Evolutionary conservation across 345 rosid genomes (phyloP), one percentile per base, ranked within the genome.

Genomic region (Sisymbrium irio): DNA sequence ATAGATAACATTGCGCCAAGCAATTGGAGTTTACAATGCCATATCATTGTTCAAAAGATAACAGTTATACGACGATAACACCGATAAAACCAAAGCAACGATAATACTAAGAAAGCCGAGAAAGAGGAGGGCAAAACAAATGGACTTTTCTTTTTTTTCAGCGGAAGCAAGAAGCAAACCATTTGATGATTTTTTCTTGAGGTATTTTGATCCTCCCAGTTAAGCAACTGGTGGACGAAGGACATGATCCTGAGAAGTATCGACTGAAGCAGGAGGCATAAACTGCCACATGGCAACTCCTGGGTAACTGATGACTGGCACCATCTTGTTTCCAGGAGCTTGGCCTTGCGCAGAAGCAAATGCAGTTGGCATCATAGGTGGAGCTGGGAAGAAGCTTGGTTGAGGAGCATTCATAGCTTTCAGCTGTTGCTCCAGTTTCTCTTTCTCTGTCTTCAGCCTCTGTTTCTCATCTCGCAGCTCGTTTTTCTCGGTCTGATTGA

Each of bases 211-310:
- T 35, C 71, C 47, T 50, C 73, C 50, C 4, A 59, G 62, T 85
- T 78, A 87, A 51, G 90, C 99, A 77, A 95, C 99, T 0, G 99
- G 96, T 35, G 89, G 97, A 56, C 89, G 96, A 64, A 92, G 97
- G 45, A 92, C 92, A 46, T 95, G 97, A 82, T 95, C 99, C 85
- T 90, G 97, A 9, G 99, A 88, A 67, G 99, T 92, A 78, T 95
- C 97, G 22, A 82, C 92, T 5, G 93, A 82, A 76, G 99, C 97
- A 69, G 97, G 96, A 57, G 99, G 97, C 97, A 88, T 87, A 83
- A 95, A 92, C 80, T 90, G 97, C 93, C 99, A 92, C 99, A 94
- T 94, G 10, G 98, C 97, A 55, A 88, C 93, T 73, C 97, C 95
- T 2, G 98, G 98, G 77, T 91, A 94, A 69, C 99, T 73, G 51